phyloP scores from a whole-genome alignment of 192 early-diverging fungal genomes.

The Coemansia sp. region DNA sequence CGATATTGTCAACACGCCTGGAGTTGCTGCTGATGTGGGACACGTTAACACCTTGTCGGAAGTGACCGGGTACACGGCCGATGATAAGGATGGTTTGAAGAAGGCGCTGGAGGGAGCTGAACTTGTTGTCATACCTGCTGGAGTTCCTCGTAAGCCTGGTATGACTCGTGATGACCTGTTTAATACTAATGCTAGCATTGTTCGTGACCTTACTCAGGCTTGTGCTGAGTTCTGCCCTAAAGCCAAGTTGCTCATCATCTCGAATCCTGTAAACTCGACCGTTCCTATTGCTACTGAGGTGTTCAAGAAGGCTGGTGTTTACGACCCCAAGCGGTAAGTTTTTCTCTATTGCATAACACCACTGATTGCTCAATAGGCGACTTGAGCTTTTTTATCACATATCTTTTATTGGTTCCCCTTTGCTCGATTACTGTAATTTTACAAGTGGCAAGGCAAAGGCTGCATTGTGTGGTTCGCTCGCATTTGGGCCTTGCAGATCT shows the following conservation, averaged over 20 bases:
- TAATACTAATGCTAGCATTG: slow-evolving; percentile 95
- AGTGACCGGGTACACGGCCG: slow-evolving; percentile 72
- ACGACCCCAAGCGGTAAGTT: slow-evolving; percentile 68
- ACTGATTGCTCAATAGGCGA: background rate
- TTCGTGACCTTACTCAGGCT: slow-evolving; percentile 75
- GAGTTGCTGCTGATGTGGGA: slow-evolving; percentile 94
- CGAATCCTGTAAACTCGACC: slow-evolving; percentile 97
- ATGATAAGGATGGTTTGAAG: slow-evolving; percentile 72
- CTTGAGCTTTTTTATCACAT: background rate
- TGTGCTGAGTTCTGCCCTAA: slow-evolving; percentile 78
- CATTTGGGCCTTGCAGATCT: background rate
- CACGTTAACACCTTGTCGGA: slow-evolving; percentile 85
- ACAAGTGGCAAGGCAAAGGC: background rate
- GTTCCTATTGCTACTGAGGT: slow-evolving; percentile 92
- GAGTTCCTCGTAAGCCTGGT: slow-evolving; percentile 97
- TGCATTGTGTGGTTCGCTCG: background rate
- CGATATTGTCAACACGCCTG: slow-evolving; percentile 95
- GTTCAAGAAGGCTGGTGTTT: slow-evolving; percentile 83
- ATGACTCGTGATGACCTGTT: slow-evolving; percentile 99
- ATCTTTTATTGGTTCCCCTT: background rate
- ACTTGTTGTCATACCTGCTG: slow-evolving; percentile 94
- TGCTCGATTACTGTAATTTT: background rate
- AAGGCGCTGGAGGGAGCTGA: slow-evolving; percentile 70
- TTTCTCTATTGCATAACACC: too few species aligned
- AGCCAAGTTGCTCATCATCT: slow-evolving; percentile 84